Evolutionary conservation across 495 filamentous ascomycete genomes (phyloP).

Genomic region (Hyaloscypha bicolor): DNA sequence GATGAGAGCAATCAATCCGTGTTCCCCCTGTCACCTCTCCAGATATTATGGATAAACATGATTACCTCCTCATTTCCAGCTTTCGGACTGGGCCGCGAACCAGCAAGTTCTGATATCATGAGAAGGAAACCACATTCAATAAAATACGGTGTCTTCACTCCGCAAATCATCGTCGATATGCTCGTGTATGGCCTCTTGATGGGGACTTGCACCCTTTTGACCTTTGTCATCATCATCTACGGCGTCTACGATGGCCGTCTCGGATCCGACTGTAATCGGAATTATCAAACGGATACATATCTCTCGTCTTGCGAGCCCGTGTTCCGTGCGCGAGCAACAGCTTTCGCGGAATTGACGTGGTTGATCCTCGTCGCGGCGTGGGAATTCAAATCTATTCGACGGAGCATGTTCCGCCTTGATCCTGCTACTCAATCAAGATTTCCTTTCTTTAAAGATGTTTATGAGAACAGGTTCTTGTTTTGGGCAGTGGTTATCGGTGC

Average conservation of each 20-base stretch:
- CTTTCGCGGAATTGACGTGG: constrained; percentile 72
- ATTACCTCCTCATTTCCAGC: constrained; percentile 69
- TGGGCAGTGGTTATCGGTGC: constrained; percentile 68
- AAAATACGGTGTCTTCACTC: constrained; percentile 66
- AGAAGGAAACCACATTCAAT: constrained; percentile 63
- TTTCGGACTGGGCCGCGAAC: constrained; percentile 69
- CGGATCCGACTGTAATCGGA: constrained; percentile 65
- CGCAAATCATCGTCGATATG: constrained; percentile 70
- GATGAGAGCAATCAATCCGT: constrained; percentile 61
- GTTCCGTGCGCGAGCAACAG: constrained; percentile 71
- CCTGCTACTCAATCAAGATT: constrained; percentile 44
- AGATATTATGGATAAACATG: constrained; percentile 77
- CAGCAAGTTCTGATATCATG: constrained; percentile 67
- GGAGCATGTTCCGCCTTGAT: constrained; percentile 64
- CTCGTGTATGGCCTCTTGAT: constrained; percentile 69
- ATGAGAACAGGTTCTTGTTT: constrained; percentile 71
- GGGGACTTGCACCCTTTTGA: constrained; percentile 59
- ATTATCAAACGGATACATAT: constrained; percentile 37
- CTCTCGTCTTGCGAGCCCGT: constrained; percentile 56
- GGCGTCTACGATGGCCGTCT: constrained; percentile 60
- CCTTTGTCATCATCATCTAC: constrained; percentile 70
- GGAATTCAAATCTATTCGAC: constrained; percentile 68
- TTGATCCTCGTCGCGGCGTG: constrained; percentile 67
- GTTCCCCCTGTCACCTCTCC: constrained; percentile 68
- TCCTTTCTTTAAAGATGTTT: constrained; percentile 61